Percentiles rank a stretch among this genome's conserved stretches.
phyloP scores from a whole-genome alignment of 176 grass and related monocot species.

The Elymus sibiricus region DNA sequence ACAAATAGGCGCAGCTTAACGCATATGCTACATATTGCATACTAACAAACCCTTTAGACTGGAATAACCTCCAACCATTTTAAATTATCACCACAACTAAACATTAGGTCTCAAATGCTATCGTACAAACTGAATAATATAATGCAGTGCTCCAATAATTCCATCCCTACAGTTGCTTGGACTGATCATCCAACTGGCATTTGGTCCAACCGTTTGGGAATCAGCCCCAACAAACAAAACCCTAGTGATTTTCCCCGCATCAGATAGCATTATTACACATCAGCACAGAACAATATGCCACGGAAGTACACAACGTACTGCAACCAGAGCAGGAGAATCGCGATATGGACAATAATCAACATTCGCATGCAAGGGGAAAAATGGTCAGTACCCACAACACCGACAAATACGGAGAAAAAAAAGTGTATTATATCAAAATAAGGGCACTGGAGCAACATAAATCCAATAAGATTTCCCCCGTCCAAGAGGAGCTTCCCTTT shows the following conservation, averaged over 20 bases:
- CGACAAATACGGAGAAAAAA: not conserved
- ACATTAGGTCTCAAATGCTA: not conserved
- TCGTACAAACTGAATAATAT: not conserved
- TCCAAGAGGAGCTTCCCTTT: not conserved
- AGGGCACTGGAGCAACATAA: not conserved
- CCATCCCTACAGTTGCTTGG: not conserved
- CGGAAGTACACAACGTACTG: not conserved
- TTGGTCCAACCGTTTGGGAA: not conserved
- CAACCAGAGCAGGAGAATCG: not conserved
- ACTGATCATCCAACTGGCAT: not conserved
- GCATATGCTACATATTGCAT: not conserved
- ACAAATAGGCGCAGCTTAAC: not conserved
- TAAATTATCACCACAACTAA: not conserved
- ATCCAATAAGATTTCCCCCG: not conserved
- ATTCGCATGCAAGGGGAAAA: not conserved
- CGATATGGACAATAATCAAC: not conserved
- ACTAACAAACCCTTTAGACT: not conserved
- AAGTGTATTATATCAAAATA: not conserved
- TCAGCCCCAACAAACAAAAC: constrained; percentile 20
- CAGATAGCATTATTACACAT: not conserved
- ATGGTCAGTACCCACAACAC: not conserved
- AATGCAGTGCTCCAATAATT: not conserved
- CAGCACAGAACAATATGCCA: not conserved
- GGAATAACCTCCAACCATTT: not conserved
- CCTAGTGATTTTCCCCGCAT: not conserved